These are phyloP conservation scores for Zygosaccharomyces lentus DNA, from an alignment of 805 yeast species.

Conservation along the genomic window DNA sequence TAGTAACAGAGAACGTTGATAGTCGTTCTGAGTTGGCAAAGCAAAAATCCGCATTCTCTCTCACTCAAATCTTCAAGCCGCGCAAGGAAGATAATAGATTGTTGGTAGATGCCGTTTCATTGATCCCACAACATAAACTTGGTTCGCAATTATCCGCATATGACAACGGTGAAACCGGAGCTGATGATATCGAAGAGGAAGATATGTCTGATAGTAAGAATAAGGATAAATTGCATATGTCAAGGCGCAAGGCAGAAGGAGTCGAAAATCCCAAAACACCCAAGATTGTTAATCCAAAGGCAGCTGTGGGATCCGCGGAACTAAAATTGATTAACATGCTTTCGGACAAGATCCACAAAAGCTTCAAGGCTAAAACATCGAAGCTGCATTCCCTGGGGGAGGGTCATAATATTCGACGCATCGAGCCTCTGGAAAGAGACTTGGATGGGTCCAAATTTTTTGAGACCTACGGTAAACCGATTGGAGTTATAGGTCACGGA, in stretches of 20 bases:
- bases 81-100: conserved; percentile 22
- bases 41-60: conserved; percentile 21
- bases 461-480: conserved; percentile 48
- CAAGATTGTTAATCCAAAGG: conserved; percentile 27
- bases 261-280: conserved; percentile 19
- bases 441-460: conserved; percentile 28
- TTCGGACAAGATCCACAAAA: conserved; percentile 44
- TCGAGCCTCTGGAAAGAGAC: conserved; percentile 6
- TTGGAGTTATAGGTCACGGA: conserved; percentile 76
- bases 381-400: conserved; percentile 14
- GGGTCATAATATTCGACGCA: neutral
- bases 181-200: conserved; percentile 10
- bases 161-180: conserved; percentile 3
- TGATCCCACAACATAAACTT: conserved; percentile 18
- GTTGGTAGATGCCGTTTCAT: conserved; percentile 23
- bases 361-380: conserved; percentile 32
- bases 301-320: conserved; percentile 50
- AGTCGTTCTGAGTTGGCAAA: conserved; percentile 10
- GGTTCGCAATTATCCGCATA: neutral
- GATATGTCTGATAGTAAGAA: conserved; percentile 7
- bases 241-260: neutral
- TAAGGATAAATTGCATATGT: neutral
- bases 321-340: conserved; percentile 45
- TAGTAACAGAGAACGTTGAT: conserved; percentile 19
- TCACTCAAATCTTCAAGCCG: conserved; percentile 23